Evolutionary conservation across 371 early-diverging fungal genomes (phyloP).

Genomic region (Zancudomyces culisetae): DNA sequence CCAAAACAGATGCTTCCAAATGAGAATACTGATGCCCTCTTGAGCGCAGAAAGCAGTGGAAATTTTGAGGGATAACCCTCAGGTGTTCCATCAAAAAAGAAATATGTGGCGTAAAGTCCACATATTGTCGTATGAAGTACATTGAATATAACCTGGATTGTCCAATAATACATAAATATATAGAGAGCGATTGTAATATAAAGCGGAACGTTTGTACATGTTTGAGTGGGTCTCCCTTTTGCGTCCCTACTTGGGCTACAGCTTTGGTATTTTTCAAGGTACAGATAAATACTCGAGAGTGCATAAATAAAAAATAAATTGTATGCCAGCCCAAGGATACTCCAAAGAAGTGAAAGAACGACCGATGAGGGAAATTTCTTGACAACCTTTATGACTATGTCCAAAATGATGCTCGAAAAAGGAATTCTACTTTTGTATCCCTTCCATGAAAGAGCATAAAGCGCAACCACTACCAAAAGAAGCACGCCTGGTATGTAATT

Average conservation of each 20-base stretch:
- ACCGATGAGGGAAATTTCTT: constrained; percentile 25
- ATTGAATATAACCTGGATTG: constrained; percentile 55
- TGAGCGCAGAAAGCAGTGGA: constrained; percentile 47
- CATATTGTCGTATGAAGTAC: constrained; percentile 55
- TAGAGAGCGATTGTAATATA: constrained; percentile 38
- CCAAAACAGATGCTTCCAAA: constrained; percentile 93
- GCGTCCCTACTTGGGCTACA: constrained; percentile 17
- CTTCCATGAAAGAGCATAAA: constrained; percentile 23
- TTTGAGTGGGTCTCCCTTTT: constrained; percentile 19
- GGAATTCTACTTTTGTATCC: constrained; percentile 23
- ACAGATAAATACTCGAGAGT: constrained; percentile 16
- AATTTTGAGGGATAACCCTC: constrained; percentile 28
- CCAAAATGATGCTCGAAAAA: constrained; percentile 25
- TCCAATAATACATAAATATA: constrained; percentile 63
- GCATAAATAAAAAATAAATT: constrained; percentile 17
- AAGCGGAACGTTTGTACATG: constrained; percentile 15
- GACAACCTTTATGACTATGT: constrained; percentile 23
- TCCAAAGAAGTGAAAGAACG: constrained; percentile 10
- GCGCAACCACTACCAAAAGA: constrained; percentile 18
- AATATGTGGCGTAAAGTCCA: constrained; percentile 62
- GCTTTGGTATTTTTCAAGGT: constrained; percentile 20
- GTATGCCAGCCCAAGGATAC: constrained; percentile 17
- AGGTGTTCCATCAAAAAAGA: constrained; percentile 51
- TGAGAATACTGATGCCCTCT: constrained; percentile 72
- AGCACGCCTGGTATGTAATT: constrained; percentile 23